Conservation (phyloP, 2,329 filamentous ascomycete genomes). For the Anthostomella pinea region DNA sequence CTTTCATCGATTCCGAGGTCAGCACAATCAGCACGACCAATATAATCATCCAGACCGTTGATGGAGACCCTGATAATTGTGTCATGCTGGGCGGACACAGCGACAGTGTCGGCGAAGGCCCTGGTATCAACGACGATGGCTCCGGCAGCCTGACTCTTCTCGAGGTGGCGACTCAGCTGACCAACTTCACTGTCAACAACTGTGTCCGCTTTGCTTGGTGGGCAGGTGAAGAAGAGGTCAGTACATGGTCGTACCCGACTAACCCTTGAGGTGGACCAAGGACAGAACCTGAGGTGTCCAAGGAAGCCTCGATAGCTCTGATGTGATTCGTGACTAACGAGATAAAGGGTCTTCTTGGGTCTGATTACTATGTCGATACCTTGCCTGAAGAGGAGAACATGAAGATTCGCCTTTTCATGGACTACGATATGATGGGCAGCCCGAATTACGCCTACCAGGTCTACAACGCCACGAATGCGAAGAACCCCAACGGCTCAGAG, state of each 20-base stretch:
- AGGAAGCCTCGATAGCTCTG: neutral
- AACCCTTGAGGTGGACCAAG: neutral
- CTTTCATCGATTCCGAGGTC: constrained; percentile 59
- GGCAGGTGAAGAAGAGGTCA: constrained; percentile 62
- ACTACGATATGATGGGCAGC: constrained; percentile 69
- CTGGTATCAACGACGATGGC: constrained; percentile 77
- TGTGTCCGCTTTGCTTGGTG: constrained; percentile 68
- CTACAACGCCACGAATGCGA: constrained; percentile 69
- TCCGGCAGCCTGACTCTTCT: constrained; percentile 62
- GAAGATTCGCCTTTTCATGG: constrained; percentile 64
- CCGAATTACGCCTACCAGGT: constrained; percentile 66
- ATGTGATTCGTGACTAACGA: neutral
- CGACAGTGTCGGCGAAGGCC: constrained; percentile 60
- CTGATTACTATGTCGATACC: constrained; percentile 56
- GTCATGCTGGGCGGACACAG: constrained; percentile 65
- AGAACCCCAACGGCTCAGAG: constrained; percentile 68
- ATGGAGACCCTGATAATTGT: constrained; percentile 58
- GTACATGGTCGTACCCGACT: neutral
- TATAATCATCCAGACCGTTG: constrained; percentile 59
- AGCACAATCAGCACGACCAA: constrained; percentile 54
- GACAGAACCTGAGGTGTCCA: neutral
- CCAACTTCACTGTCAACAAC: constrained; percentile 58
- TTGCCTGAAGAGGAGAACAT: constrained; percentile 57
- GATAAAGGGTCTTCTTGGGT: constrained; percentile 50
- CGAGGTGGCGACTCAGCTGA: constrained; percentile 59